phyloP scores from a whole-genome alignment of 129 eudicot genomes.

The Arctium lappa region DNA sequence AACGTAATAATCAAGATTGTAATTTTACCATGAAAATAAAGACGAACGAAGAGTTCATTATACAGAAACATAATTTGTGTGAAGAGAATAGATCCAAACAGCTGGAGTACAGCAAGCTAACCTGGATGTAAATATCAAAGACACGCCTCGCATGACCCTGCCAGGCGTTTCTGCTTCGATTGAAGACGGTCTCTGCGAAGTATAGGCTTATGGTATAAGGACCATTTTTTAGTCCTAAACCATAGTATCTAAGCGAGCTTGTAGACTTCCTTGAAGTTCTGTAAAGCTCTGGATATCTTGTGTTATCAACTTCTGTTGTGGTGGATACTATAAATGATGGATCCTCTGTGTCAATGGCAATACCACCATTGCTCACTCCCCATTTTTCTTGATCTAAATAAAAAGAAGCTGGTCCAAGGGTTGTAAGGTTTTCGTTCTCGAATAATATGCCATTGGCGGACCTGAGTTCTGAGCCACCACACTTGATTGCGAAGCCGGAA shows the following conservation, averaged over 20 bases:
- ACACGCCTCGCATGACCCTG: conserved; percentile 47
- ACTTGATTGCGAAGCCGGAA: conserved; percentile 48
- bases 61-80: not conserved
- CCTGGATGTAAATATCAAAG: conserved; percentile 60
- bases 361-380: conserved; percentile 53
- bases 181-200: conserved; percentile 47
- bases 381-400: conserved; percentile 27
- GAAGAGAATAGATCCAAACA: not conserved
- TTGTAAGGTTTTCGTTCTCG: conserved; percentile 41
- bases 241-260: conserved; percentile 57
- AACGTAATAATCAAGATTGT: not conserved
- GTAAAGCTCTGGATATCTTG: conserved; percentile 41
- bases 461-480: conserved; percentile 49
- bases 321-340: conserved; percentile 37
- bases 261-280: conserved; percentile 47
- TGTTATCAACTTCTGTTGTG: conserved; percentile 23
- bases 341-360: conserved; percentile 28
- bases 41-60: not conserved
- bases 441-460: conserved; percentile 27
- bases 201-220: conserved; percentile 39
- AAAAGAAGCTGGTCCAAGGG: conserved; percentile 50
- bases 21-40: not conserved
- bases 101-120: conserved; percentile 7
- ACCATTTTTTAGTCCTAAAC: conserved; percentile 51
- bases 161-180: conserved; percentile 35